phyloP scores from a whole-genome alignment of 2,329 filamentous ascomycete genomes.

The Aureobasidium zeae region DNA sequence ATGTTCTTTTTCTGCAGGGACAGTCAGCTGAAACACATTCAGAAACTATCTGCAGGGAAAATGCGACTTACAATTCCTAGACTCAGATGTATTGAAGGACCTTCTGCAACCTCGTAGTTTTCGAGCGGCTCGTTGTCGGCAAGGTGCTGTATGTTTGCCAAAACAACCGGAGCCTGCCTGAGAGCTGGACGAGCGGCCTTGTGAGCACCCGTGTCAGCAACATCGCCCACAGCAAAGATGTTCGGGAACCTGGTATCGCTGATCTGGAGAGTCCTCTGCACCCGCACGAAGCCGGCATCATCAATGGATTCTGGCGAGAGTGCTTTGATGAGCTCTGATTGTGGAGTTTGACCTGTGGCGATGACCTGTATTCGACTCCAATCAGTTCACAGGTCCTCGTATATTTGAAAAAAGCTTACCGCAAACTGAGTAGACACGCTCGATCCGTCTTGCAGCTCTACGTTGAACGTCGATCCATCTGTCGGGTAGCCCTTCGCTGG shows the following conservation, averaged over 20 bases:
- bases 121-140: slow-evolving; percentile 26
- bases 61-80: slow-evolving; percentile 10
- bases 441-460: slow-evolving; percentile 40
- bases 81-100: slow-evolving; percentile 12
- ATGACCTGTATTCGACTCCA: slow-evolving; percentile 45
- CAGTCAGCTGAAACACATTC: neutral
- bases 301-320: slow-evolving; percentile 31
- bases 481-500: slow-evolving; percentile 22
- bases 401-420: slow-evolving; percentile 27
- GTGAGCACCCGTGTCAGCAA: slow-evolving; percentile 45
- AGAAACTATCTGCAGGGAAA: neutral
- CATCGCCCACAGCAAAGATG: slow-evolving; percentile 56
- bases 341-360: slow-evolving; percentile 51
- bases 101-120: slow-evolving; percentile 4
- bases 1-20: slow-evolving; percentile 15
- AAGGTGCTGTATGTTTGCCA: slow-evolving; percentile 45
- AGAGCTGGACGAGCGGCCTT: slow-evolving; percentile 47
- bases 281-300: slow-evolving; percentile 28
- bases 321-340: slow-evolving; percentile 40
- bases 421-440: slow-evolving; percentile 43
- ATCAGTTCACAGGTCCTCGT: neutral
- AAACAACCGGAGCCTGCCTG: slow-evolving; percentile 45
- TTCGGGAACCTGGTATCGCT: slow-evolving; percentile 39
- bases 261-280: slow-evolving; percentile 51
- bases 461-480: slow-evolving; percentile 20